phyloP scores from a whole-genome alignment of 2,329 filamentous ascomycete genomes.

The Neopestalotiopsis clavispora region DNA sequence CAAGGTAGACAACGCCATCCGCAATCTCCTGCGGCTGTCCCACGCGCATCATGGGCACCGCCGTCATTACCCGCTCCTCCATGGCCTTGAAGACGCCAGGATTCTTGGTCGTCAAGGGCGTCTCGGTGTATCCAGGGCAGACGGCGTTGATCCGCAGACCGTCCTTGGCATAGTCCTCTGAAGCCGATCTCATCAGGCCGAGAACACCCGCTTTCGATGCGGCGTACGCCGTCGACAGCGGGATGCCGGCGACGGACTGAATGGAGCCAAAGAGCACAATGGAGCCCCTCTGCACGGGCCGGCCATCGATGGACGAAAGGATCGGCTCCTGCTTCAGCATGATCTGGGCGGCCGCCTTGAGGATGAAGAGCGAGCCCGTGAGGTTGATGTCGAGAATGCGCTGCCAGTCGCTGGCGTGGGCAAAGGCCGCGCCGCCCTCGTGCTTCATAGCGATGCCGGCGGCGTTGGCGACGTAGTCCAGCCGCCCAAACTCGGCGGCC shows the following conservation, averaged over 20 bases:
- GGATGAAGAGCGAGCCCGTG: slow-evolving; percentile 46
- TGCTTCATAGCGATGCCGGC: slow-evolving; percentile 45
- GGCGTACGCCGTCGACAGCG: slow-evolving; percentile 34
- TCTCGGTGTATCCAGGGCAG: slow-evolving; percentile 37
- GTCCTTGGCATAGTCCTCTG: slow-evolving; percentile 45
- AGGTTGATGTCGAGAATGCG: slow-evolving; percentile 47
- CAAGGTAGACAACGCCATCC: slow-evolving; percentile 33
- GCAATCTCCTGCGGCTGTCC: slow-evolving; percentile 35
- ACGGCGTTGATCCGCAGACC: slow-evolving; percentile 45
- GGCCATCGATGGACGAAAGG: slow-evolving; percentile 38
- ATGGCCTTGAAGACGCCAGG: slow-evolving; percentile 34
- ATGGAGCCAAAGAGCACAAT: slow-evolving; percentile 45
- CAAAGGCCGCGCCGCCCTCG: slow-evolving; percentile 40
- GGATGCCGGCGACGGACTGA: slow-evolving; percentile 39
- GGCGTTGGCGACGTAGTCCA: slow-evolving; percentile 47
- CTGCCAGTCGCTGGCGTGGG: slow-evolving; percentile 42
- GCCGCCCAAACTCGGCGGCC: slow-evolving; percentile 37
- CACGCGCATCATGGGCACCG: slow-evolving; percentile 34
- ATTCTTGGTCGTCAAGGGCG: slow-evolving; percentile 34
- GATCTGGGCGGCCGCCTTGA: slow-evolving; percentile 43
- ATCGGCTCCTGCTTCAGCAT: slow-evolving; percentile 50
- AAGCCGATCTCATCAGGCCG: slow-evolving; percentile 42
- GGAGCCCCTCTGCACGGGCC: slow-evolving; percentile 31
- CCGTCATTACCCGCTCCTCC: slow-evolving; percentile 25
- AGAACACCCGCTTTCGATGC: slow-evolving; percentile 43